Evolutionary conservation across 331 rosid genomes (phyloP).

Genomic region (Quercus phellos): DNA sequence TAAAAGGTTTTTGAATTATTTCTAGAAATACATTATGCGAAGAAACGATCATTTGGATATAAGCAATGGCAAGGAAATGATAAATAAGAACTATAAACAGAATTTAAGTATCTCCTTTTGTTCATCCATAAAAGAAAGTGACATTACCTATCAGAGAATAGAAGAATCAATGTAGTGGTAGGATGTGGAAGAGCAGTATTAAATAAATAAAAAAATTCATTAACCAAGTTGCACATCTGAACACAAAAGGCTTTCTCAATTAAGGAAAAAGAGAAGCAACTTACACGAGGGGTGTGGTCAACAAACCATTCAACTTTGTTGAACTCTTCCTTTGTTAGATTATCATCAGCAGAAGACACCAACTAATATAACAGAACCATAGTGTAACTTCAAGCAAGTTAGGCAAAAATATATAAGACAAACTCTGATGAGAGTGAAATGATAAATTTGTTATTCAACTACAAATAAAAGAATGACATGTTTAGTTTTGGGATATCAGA

Average conservation of each 20-base stretch:
- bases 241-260: not conserved
- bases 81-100: not conserved
- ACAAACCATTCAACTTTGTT: conserved; percentile 80
- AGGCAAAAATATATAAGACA: conserved; percentile 5
- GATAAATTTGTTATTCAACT: not conserved
- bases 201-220: not conserved
- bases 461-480: not conserved
- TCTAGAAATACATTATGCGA: not conserved
- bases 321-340: conserved; percentile 66
- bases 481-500: not conserved
- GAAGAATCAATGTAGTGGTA: not conserved
- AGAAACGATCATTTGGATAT: not conserved
- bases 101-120: not conserved
- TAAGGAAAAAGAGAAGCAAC: conserved; percentile 25
- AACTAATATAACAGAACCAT: conserved; percentile 43
- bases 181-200: not conserved
- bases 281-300: conserved; percentile 64
- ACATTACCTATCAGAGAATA: not conserved
- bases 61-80: not conserved
- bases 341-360: conserved; percentile 35
- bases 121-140: not conserved
- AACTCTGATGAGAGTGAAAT: not conserved
- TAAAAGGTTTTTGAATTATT: not conserved
- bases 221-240: not conserved
- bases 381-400: conserved; percentile 12